Evolutionary conservation across 1,139 yeast genomes (phyloP).

Genomic region (Magnusiomyces suaveolens): DNA sequence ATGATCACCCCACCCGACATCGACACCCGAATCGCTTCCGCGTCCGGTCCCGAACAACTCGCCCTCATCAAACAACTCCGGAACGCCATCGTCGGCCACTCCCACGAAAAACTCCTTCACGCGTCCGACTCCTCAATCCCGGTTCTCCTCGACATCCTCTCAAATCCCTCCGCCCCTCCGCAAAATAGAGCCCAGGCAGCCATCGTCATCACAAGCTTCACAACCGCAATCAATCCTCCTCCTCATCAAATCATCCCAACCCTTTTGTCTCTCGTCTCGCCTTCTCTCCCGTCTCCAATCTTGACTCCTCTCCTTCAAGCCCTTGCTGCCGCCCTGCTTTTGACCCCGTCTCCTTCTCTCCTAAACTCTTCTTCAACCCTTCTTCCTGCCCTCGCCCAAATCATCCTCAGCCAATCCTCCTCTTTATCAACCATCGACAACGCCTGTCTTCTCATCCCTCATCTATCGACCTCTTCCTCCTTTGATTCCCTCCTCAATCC

Average conservation of each 20-base stretch:
- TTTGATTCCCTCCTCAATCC: conserved; percentile 16
- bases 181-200: conserved; percentile 27
- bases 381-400: conserved; percentile 17
- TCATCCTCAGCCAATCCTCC: conserved; percentile 16
- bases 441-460: no score
- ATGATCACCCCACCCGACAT: conserved; percentile 14
- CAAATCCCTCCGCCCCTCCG: conserved; percentile 8
- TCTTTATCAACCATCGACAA: no score
- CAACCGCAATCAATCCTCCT: conserved; percentile 10
- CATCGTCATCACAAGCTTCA: conserved; percentile 28
- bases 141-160: conserved; percentile 23
- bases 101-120: conserved; percentile 26
- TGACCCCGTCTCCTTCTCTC: not conserved
- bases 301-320: not conserved
- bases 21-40: conserved; percentile 3
- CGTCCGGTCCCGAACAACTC: conserved; percentile 15
- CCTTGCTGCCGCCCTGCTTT: not conserved
- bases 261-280: not conserved
- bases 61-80: conserved; percentile 24
- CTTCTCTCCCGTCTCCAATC: not conserved
- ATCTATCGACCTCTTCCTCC: no score
- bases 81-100: conserved; percentile 32
- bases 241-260: not conserved
- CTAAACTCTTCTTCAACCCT: conserved; percentile 13
- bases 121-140: conserved; percentile 23